phyloP scores from a whole-genome alignment of 2,329 filamentous ascomycete genomes.

The Fusarium burgessii region DNA sequence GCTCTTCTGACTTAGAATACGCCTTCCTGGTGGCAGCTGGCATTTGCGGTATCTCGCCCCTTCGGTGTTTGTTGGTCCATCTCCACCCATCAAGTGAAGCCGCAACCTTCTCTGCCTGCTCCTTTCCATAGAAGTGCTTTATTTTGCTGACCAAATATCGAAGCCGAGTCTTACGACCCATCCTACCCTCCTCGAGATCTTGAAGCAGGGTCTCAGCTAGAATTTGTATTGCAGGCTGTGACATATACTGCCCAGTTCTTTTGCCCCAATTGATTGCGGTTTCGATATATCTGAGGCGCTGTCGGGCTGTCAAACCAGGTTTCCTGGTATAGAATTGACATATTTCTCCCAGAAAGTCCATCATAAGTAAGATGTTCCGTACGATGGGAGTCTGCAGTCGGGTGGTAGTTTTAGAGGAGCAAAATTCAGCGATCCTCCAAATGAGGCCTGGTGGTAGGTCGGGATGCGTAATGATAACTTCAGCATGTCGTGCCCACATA shows the following conservation, averaged over 20 bases:
- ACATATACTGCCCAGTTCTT: conserved; percentile 39
- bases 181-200: conserved; percentile 51
- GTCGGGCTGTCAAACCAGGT: conserved; percentile 46
- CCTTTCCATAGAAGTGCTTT: conserved; percentile 44
- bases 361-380: conserved; percentile 19
- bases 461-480: conserved; percentile 51
- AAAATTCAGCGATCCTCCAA: conserved; percentile 48
- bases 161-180: conserved; percentile 50
- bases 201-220: conserved; percentile 47
- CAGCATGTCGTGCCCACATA: conserved; percentile 49
- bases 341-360: conserved; percentile 49
- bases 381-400: conserved; percentile 1
- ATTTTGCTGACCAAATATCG: conserved; percentile 47
- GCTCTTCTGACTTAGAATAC: neutral
- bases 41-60: neutral
- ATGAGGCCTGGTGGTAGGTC: conserved; percentile 38
- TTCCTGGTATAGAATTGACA: conserved; percentile 48
- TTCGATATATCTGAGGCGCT: conserved; percentile 49
- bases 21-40: neutral
- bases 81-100: conserved; percentile 40
- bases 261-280: conserved; percentile 44
- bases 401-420: conserved; percentile 4
- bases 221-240: conserved; percentile 44
- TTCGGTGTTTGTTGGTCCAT: conserved; percentile 32
- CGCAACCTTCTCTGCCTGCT: conserved; percentile 31